A percentile compares a stretch with the other conserved stretches of the same genome.
These are phyloP conservation scores for Mycocalia duriaeana DNA, from an alignment of 1,284 basidiomycete genomes.

Conservation along the genomic window DNA sequence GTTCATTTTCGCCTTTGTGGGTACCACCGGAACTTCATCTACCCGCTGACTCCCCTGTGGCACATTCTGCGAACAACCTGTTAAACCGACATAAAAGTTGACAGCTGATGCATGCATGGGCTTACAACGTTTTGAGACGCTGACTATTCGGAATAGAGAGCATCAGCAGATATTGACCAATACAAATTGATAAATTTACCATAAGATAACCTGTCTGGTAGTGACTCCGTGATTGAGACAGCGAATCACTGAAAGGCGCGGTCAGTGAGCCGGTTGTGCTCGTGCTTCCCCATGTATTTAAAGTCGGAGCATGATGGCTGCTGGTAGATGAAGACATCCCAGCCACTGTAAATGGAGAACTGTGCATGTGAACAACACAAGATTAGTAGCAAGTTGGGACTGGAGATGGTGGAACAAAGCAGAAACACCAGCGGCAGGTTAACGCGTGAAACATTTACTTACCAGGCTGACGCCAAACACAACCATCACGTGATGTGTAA, in stretches of 20 bases:
- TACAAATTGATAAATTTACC: slow-evolving; percentile 33
- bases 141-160: slow-evolving; percentile 39
- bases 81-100: too few relatives aligned
- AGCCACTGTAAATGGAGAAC: slow-evolving; percentile 37
- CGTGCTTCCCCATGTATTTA: slow-evolving; percentile 35
- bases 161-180: slow-evolving; percentile 1
- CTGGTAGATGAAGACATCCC: slow-evolving; percentile 39
- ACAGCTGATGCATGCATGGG: too few relatives aligned
- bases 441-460: too few relatives aligned
- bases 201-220: slow-evolving; percentile 75
- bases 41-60: slow-evolving; percentile 55
- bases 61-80: slow-evolving; percentile 35
- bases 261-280: slow-evolving; percentile 29
- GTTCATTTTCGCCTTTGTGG: slow-evolving; percentile 74
- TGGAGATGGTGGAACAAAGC: slow-evolving; percentile 4
- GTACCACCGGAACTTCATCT: slow-evolving; percentile 66
- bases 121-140: slow-evolving; percentile 53
- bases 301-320: slow-evolving; percentile 31
- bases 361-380: slow-evolving; percentile 19
- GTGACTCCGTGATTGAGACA: slow-evolving; percentile 64
- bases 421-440: too few relatives aligned
- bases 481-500: too few relatives aligned
- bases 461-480: too few relatives aligned
- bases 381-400: background rate
- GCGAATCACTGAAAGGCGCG: slow-evolving; percentile 44